phyloP scores from a whole-genome alignment of 352 stramenopile species.

The Phytophthora ohioensis region DNA sequence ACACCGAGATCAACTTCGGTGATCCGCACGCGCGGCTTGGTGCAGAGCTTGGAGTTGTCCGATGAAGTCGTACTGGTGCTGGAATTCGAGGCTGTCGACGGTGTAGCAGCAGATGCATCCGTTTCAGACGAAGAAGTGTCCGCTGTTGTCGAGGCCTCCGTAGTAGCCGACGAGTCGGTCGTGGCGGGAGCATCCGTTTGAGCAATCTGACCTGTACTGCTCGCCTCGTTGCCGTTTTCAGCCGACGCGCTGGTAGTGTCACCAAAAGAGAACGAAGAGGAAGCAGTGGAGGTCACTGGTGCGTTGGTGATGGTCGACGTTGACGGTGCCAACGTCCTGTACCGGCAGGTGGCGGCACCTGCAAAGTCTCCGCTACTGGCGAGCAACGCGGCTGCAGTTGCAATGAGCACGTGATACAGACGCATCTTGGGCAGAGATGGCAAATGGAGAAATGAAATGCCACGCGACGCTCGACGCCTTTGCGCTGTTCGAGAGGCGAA shows the following conservation, averaged over 20 bases:
- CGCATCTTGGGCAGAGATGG: conserved; percentile 8
- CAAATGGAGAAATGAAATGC: conserved; percentile 12
- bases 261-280: not conserved
- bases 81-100: not conserved
- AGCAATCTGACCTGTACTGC: not conserved
- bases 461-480: not conserved
- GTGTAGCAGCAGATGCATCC: not conserved
- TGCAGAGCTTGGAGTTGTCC: conserved; percentile 49
- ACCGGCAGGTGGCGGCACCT: not conserved
- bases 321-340: conserved; percentile 3
- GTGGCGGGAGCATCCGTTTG: not conserved
- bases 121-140: not conserved
- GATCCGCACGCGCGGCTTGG: conserved; percentile 46
- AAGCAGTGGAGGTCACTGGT: not conserved
- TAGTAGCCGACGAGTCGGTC: not conserved
- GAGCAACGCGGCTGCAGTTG: conserved; percentile 14
- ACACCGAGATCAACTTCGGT: conserved; percentile 52
- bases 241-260: not conserved
- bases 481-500: conserved; percentile 5
- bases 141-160: not conserved
- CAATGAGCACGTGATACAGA: conserved; percentile 15
- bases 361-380: conserved; percentile 17
- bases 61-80: not conserved
- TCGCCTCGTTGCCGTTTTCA: not conserved
- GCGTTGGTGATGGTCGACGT: not conserved